phyloP scores from a whole-genome alignment of 495 filamentous ascomycete genomes.

The Immersiella caudata region DNA sequence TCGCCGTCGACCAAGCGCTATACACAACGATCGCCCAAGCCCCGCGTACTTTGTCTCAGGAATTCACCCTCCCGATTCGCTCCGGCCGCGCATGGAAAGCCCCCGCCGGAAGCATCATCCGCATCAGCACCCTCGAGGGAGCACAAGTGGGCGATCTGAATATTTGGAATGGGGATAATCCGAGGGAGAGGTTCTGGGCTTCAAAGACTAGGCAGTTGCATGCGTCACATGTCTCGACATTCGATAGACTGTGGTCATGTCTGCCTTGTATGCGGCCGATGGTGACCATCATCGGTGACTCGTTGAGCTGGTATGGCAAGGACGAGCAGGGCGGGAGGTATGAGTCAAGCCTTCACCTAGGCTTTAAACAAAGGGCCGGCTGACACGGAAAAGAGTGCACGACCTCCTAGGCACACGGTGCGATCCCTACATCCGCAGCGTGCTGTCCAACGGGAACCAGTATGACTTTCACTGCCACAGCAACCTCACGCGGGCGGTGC shows the following conservation, averaged over 20 bases:
- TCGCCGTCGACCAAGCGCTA: slow-evolving; percentile 47
- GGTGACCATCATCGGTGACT: slow-evolving; percentile 70
- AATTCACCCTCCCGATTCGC: slow-evolving; percentile 55
- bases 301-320: slow-evolving; percentile 57
- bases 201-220: slow-evolving; percentile 76
- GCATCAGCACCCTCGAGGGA: slow-evolving; percentile 71
- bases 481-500: slow-evolving; percentile 72
- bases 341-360: not conserved
- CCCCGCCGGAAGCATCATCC: slow-evolving; percentile 63
- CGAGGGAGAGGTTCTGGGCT: slow-evolving; percentile 80
- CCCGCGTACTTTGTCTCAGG: slow-evolving; percentile 38
- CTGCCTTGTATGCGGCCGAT: slow-evolving; percentile 76
- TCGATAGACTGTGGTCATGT: slow-evolving; percentile 75
- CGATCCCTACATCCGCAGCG: slow-evolving; percentile 72
- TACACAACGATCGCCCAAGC: slow-evolving; percentile 45
- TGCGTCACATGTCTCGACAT: slow-evolving; percentile 65
- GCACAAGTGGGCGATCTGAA: slow-evolving; percentile 83
- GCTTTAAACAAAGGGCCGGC: not conserved
- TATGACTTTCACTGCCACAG: slow-evolving; percentile 84
- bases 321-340: slow-evolving; percentile 52
- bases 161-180: slow-evolving; percentile 75
- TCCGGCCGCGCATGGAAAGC: slow-evolving; percentile 68
- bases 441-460: slow-evolving; percentile 62
- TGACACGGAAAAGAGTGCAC: slow-evolving; percentile 53
- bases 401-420: slow-evolving; percentile 78